Conservation (phyloP, 371 early-diverging fungal species). For the Lichtheimia ornata region DNA sequence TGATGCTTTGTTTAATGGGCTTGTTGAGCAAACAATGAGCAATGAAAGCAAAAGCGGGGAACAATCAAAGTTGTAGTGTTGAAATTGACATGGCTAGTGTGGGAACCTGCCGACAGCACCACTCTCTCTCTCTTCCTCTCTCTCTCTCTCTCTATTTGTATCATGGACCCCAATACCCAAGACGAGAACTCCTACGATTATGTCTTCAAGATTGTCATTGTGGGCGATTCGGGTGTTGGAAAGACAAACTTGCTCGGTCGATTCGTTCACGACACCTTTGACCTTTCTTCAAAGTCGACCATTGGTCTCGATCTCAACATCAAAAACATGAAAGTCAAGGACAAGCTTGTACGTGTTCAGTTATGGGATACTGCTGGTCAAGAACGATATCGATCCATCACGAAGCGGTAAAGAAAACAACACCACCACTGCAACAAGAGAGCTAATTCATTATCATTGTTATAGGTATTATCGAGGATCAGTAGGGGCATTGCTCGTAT, state of each 20-base stretch:
- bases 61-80: neutral
- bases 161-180: slow-evolving; percentile 2
- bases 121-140: slow-evolving; percentile 3
- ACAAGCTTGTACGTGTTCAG: slow-evolving; percentile 72
- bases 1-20: no score
- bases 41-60: no score
- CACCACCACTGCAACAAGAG: neutral
- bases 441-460: neutral
- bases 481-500: slow-evolving; percentile 37
- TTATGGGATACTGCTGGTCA: slow-evolving; percentile 92
- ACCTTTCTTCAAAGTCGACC: slow-evolving; percentile 71
- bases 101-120: no score
- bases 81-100: no score
- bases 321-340: slow-evolving; percentile 50
- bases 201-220: slow-evolving; percentile 50
- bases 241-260: slow-evolving; percentile 34
- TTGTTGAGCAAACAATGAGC: no score
- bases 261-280: slow-evolving; percentile 88
- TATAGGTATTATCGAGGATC: slow-evolving; percentile 37
- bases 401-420: slow-evolving; percentile 45
- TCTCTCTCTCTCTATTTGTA: neutral
- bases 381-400: slow-evolving; percentile 80
- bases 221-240: slow-evolving; percentile 50
- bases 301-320: slow-evolving; percentile 46
- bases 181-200: slow-evolving; percentile 71